Base-by-base conservation (phyloP, 176 grass and related monocot species). In the Aegilops sharonensis region DNA sequence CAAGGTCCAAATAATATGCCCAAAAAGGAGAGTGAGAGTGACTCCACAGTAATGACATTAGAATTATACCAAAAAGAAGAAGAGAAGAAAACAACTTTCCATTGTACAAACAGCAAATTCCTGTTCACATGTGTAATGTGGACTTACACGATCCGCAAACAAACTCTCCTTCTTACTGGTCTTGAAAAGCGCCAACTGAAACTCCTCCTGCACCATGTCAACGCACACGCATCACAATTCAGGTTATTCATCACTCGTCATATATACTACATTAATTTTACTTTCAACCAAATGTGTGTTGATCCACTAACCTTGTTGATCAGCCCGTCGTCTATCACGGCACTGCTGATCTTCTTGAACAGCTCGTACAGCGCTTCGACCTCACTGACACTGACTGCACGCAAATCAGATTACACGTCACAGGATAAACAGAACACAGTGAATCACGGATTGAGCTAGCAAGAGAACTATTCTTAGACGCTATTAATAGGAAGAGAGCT, bases 331-430 rank as follows among this genome's bases (percentile, higher is more conserved):
- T 96, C 97, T 24, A 99, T 92, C 13, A 99, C 97, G 0, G 92
- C 97, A 74, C 94, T 96, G 89, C 97, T 99, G 31, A 96, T 99
- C 80, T 96, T 96, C 91, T 99, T 99, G 61, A 99, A 99, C 31
- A 99, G 80, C 89, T 99, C 97, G 31, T 96, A 99, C 67, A 96
- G 72, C 1, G 97, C 94, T 69, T 99, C 90, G 21, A 96, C 81
- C 90, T 99, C 94, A 65, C 92, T 99, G 45, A 94, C 92, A 83
- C 97, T 99, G 87, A 96, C 97, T 93, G 92, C 88, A 83, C 8
- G 15, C 20, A 80, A 31, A 52, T 83, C 75, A 64, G 15, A 32
- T 31, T 6, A 74, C 68, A 39, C 37, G 3, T 45, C 7, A 11
- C 34, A 68, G 37, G 40, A 43, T 23, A 64, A 48, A 66, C 25